Evolutionary conservation across 148 eudicot species (phyloP), one percentile per base, ranked within the genome.

Genomic region (Camellia granthamiana): DNA sequence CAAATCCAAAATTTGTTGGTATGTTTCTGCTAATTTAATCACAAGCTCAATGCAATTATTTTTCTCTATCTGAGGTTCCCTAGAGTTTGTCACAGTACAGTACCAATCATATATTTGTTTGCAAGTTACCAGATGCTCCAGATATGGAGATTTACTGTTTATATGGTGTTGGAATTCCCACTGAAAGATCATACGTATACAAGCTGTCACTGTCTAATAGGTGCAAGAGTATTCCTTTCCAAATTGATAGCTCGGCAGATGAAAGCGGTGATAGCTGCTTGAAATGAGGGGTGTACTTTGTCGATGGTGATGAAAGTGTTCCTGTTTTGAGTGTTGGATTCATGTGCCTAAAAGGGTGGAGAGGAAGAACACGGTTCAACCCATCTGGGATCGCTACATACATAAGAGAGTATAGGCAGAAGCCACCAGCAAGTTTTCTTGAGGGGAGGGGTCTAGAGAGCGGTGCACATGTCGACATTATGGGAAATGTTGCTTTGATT

Each of bases 301-400:
- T 77, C 6, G 88, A 88, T 49, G 90, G 90, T 7, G 90, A 88
- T 0, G 85, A 86, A 58, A 86, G 87, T 30, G 87, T 88, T 19
- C 88, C 90, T 4, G 86, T 84, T 52, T 52, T 88, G 54, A 84
- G 90, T 42, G 83, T 87, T 0, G 90, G 90, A 58, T 88, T 81
- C 81, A 88, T 88, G 88, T 85, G 88, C 58, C 84, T 88, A 59
- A 88, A 85, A 78, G 90, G 90, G n/a, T 88, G 90, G 90, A 74
- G 79, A 72, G 90, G 90, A 3, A 78, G 65, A 72, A 88, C 88
- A 6, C 72, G 90, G 64, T 88, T 88, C 77, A 88, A 88, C 73
- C 88, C 90, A 7, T 88, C 87, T 0, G 90, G 90, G 2, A 84
- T 78, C 10, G 21, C 78, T 18, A 82, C 88, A 5, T 86, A 84